Percentiles rank a stretch among this genome's conserved stretches.
phyloP scores from a whole-genome alignment of 257 asterid species.

The Rauvolfia tetraphylla region DNA sequence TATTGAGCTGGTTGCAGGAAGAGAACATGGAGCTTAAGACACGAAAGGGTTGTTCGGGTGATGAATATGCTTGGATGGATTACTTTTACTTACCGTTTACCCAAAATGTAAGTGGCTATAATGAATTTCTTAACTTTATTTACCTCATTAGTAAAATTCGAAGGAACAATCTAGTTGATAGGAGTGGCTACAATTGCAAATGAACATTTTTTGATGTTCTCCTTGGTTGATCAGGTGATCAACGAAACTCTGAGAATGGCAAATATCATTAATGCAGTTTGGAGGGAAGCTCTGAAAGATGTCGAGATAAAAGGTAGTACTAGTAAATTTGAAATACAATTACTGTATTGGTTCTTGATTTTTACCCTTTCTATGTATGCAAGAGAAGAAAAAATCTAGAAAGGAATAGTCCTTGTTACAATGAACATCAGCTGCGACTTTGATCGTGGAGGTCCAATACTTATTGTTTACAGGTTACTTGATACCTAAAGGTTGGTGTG shows the following conservation, averaged over 20 bases:
- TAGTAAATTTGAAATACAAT: no score
- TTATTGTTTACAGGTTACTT: constrained; percentile 57
- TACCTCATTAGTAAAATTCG: no score
- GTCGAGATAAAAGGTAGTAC: constrained; percentile 72
- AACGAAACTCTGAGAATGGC: constrained; percentile 84
- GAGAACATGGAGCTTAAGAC: constrained; percentile 80
- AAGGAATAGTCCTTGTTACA: no score
- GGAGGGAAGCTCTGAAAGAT: constrained; percentile 94
- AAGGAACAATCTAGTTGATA: no score
- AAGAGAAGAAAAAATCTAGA: no score
- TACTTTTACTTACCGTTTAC: constrained; percentile 71
- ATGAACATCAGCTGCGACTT: no score
- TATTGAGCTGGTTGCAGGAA: constrained; percentile 39
- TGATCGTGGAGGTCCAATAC: no score
- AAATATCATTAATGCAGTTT: constrained; percentile 86
- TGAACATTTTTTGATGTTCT: background rate
- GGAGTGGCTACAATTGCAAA: no score
- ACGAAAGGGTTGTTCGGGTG: constrained; percentile 42
- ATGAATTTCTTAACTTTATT: background rate
- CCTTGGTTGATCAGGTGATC: constrained; percentile 52
- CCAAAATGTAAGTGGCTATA: constrained; percentile 54
- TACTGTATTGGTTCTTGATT: background rate
- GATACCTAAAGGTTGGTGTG: constrained; percentile 95
- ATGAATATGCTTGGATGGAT: constrained; percentile 79
- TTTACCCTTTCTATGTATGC: background rate